phyloP scores from a whole-genome alignment of 768 basidiomycete species.

The Cystofilobasidium ferigula region DNA sequence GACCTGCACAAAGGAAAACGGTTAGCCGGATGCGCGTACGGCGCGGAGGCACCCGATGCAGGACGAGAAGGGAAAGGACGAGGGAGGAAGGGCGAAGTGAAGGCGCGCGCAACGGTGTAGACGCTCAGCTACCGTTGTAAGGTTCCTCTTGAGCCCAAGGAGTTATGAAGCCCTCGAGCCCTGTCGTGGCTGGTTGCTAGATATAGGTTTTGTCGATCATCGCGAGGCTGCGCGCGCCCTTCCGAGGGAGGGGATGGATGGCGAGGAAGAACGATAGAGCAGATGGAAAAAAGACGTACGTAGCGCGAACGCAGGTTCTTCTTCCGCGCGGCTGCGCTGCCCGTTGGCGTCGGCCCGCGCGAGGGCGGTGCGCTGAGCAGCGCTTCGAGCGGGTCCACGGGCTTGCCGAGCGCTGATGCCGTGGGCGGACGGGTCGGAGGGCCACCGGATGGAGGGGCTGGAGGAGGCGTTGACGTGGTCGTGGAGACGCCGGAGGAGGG shows the following conservation, averaged over 20 bases:
- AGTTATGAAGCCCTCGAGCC: too few species aligned
- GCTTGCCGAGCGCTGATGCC: slow-evolving; percentile 28
- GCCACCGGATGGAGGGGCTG: slow-evolving; percentile 43
- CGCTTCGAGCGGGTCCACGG: not conserved
- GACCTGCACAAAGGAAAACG: too few species aligned
- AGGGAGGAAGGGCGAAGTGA: too few species aligned
- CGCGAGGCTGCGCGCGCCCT: too few species aligned
- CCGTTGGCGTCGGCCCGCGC: slow-evolving; percentile 45
- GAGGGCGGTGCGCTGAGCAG: slow-evolving; percentile 40
- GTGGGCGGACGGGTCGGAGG: slow-evolving; percentile 26
- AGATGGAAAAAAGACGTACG: slow-evolving; percentile 41
- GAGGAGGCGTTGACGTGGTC: slow-evolving; percentile 54
- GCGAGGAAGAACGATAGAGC: too few species aligned
- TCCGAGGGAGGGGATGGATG: too few species aligned
- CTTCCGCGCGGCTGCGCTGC: slow-evolving; percentile 51
- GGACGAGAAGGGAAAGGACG: not conserved
- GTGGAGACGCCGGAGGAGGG: slow-evolving; percentile 46
- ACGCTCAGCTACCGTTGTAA: too few species aligned
- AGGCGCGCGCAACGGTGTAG: too few species aligned
- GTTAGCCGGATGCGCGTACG: too few species aligned
- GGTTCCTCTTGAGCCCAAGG: not conserved
- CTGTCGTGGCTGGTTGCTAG: too few species aligned
- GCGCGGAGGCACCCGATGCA: too few species aligned
- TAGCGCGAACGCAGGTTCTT: slow-evolving; percentile 71
- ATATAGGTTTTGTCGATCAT: too few species aligned